These are phyloP conservation scores for Penicillium sp. DNA, from an alignment of 2,329 filamentous ascomycete species.

Conservation along the genomic window DNA sequence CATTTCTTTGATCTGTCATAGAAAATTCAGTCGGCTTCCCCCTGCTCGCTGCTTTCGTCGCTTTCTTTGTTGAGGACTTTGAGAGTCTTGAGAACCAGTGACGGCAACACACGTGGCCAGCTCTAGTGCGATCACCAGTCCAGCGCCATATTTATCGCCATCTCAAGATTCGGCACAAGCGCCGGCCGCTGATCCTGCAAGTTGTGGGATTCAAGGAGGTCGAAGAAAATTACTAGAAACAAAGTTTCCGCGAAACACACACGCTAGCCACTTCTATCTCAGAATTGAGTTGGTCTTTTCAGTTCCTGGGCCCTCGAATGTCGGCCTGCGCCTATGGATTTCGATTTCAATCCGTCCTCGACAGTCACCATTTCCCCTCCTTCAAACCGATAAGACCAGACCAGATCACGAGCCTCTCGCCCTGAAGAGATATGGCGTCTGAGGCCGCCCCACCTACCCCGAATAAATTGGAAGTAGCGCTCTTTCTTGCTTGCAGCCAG, in stretches of 20 bases:
- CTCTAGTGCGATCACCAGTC: conserved; percentile 11
- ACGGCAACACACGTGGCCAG: conserved; percentile 18
- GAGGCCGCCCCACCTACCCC: conserved; percentile 20
- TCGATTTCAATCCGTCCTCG: conserved; percentile 10
- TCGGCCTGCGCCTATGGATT: conserved; percentile 11
- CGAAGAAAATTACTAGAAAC: conserved; percentile 7
- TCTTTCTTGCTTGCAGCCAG: conserved; percentile 30
- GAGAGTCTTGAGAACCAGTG: conserved; percentile 11
- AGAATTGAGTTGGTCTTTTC: conserved; percentile 3
- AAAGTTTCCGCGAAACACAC: conserved; percentile 9
- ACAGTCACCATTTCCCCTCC: not conserved
- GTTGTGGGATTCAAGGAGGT: conserved; percentile 1
- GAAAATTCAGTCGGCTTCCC: not conserved
- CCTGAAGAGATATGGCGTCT: conserved; percentile 15
- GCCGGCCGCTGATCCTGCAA: conserved; percentile 16
- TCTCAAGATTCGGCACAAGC: conserved; percentile 13
- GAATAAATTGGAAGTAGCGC: conserved; percentile 30
- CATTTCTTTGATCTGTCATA: not conserved
- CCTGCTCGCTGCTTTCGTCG: conserved; percentile 6
- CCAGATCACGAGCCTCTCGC: not conserved
- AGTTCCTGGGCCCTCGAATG: conserved; percentile 7
- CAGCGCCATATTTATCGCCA: conserved; percentile 8
- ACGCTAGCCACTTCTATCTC: conserved; percentile 14
- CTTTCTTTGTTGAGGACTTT: not conserved
- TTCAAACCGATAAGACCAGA: not conserved